A percentile compares a stretch with the other conserved stretches of the same genome.
phyloP scores from a whole-genome alignment of 345 rosid genomes.

The Arabidopsis thaliana region TAIR10.1 NC_003075.7:13071001-13071500 shows the following conservation, averaged over 20 bases:
- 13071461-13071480: too few species aligned
- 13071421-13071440: background rate
- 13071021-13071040: constrained; percentile 17
- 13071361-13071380: constrained; percentile 6
- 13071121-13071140: constrained; percentile 22
- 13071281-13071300: constrained; percentile 22
- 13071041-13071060: background rate
- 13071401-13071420: background rate
- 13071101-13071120: constrained; percentile 5
- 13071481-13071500: too few species aligned
- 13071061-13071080: constrained; percentile 16
- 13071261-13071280: constrained; percentile 19
- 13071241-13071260: background rate
- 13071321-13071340: constrained; percentile 38
- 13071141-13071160: constrained; percentile 6
- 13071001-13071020: constrained; percentile 17
- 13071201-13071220: background rate
- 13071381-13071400: background rate
- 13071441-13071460: background rate
- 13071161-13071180: background rate
- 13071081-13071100: constrained; percentile 29
- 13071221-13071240: constrained; percentile 37
- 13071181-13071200: background rate
- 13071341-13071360: background rate
- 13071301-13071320: constrained; percentile 40